A percentile compares a stretch with the other conserved stretches of the same genome.
Evolutionary conservation across 2,329 filamentous ascomycete genomes (phyloP).

Genomic region (Paecilomyces sp.): DNA sequence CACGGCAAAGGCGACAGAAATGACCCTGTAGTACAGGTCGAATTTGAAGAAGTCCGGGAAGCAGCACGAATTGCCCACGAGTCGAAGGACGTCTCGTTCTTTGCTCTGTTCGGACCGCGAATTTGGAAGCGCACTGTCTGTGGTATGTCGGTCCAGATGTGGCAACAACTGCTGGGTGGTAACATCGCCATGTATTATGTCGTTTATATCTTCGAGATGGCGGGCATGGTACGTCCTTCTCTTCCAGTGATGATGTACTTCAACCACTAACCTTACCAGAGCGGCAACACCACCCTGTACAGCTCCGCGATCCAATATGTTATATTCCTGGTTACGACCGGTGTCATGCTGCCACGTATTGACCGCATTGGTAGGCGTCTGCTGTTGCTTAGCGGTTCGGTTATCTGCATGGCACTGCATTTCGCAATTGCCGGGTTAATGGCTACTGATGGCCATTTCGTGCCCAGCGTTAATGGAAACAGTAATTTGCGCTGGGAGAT

Average conservation of each 20-base stretch:
- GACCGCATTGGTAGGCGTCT: conserved; percentile 44
- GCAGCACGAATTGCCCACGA: conserved; percentile 24
- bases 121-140: conserved; percentile 48
- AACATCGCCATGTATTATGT: conserved; percentile 56
- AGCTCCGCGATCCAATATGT: conserved; percentile 53
- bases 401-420: conserved; percentile 43
- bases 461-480: conserved; percentile 42
- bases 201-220: conserved; percentile 56
- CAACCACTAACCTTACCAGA: conserved; percentile 10
- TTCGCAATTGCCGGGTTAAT: conserved; percentile 50
- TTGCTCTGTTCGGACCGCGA: conserved; percentile 39
- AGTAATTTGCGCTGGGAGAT: conserved; percentile 41
- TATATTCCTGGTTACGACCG: conserved; percentile 49
- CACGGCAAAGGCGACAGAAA: conserved; percentile 50
- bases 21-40: conserved; percentile 50
- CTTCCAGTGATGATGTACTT: neutral
- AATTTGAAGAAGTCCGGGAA: conserved; percentile 34
- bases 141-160: conserved; percentile 48
- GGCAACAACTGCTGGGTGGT: conserved; percentile 51
- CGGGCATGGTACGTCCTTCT: conserved; percentile 37
- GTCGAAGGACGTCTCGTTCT: conserved; percentile 24
- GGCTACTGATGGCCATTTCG: conserved; percentile 40
- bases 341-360: conserved; percentile 43
- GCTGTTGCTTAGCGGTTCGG: conserved; percentile 41
- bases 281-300: conserved; percentile 37